Evolutionary conservation across 1,284 basidiomycete species (phyloP).

Genomic region (Hypsizygus ulmarius): DNA sequence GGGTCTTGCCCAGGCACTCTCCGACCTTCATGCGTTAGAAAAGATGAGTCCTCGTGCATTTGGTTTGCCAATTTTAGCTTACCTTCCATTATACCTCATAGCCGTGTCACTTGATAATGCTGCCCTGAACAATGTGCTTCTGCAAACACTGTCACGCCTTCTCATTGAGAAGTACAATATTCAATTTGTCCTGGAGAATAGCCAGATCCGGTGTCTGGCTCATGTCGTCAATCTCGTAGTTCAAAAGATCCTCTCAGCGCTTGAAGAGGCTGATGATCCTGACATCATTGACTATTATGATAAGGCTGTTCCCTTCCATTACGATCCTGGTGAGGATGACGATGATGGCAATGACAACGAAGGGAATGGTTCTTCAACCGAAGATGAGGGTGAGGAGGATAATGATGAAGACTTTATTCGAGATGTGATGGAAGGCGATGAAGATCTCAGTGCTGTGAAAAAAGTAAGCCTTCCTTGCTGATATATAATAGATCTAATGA

Average conservation of each 20-base stretch:
- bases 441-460: background rate
- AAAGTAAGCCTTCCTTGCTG: background rate
- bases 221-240: conserved; percentile 39
- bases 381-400: conserved; percentile 14
- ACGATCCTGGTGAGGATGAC: conserved; percentile 23
- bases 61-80: background rate
- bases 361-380: conserved; percentile 17
- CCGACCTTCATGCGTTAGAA: conserved; percentile 21
- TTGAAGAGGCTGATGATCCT: conserved; percentile 31
- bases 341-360: conserved; percentile 20
- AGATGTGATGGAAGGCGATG: background rate
- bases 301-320: conserved; percentile 29
- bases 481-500: background rate
- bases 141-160: conserved; percentile 17
- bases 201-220: conserved; percentile 28
- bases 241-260: conserved; percentile 28
- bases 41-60: conserved; percentile 27
- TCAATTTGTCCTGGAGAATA: conserved; percentile 11
- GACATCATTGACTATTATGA: conserved; percentile 28
- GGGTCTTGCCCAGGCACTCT: conserved; percentile 24
- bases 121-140: conserved; percentile 27
- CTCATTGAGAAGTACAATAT: conserved; percentile 22
- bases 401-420: conserved; percentile 13
- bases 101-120: conserved; percentile 32
- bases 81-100: conserved; percentile 22